A percentile compares a stretch with the other conserved stretches of the same genome.
Evolutionary conservation across 106 monocot species (phyloP).

Genomic region (Dendrobium officinale): DNA sequence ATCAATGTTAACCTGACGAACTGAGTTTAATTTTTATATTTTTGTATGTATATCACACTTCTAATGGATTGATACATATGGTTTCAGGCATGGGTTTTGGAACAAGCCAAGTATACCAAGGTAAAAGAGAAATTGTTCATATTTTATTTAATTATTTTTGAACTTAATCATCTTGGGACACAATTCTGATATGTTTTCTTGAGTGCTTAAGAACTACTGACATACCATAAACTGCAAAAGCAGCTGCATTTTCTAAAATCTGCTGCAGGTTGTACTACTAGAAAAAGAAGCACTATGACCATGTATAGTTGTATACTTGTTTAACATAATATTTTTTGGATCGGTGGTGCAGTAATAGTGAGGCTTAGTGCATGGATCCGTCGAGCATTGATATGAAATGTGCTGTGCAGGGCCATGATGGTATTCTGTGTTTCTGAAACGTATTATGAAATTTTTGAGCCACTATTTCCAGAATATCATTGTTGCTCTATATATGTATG

Average conservation of each 20-base stretch:
- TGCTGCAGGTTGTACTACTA: neutral
- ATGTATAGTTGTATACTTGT: neutral
- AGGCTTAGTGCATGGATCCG: neutral
- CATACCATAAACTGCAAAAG: neutral
- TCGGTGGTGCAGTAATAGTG: neutral
- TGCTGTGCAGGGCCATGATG: neutral
- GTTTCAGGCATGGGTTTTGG: constrained; percentile 10
- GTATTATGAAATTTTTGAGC: neutral
- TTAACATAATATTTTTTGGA: neutral
- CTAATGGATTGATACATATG: neutral
- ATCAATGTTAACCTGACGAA: neutral
- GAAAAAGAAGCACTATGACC: neutral
- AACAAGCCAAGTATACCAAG: constrained; percentile 12
- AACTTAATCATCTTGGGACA: neutral
- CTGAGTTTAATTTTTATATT: neutral
- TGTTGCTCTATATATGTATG: neutral
- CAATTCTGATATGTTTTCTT: neutral
- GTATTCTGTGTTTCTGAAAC: neutral
- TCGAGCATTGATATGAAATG: neutral
- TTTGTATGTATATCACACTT: neutral
- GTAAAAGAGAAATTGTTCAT: neutral
- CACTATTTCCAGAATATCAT: neutral
- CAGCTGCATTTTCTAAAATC: neutral
- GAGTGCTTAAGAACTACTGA: neutral
- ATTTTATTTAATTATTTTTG: constrained; percentile 1